A percentile compares a stretch with the other conserved stretches of the same genome.
These are phyloP conservation scores for Linnemannia hyalina DNA, from an alignment of 192 early-diverging fungal species.

Conservation along the genomic window DNA sequence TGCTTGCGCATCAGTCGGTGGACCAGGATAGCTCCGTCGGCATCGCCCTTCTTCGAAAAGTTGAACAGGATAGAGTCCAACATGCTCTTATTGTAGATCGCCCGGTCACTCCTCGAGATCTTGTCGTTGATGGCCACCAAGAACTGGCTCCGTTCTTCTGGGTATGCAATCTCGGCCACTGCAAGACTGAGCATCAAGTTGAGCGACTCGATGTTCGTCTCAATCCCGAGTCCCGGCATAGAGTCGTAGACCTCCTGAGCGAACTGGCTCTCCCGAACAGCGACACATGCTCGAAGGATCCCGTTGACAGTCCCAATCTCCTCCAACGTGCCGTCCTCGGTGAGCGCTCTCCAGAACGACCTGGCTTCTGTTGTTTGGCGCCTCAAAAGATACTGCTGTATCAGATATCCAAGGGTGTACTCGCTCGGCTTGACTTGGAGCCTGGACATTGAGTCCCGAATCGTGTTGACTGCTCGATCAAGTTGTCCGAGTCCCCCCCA, in stretches of 20 bases:
- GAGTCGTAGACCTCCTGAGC: constrained; percentile 40
- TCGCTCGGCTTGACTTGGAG: constrained; percentile 29
- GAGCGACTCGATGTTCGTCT: constrained; percentile 29
- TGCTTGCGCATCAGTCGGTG: constrained; percentile 26
- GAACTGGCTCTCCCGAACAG: constrained; percentile 21
- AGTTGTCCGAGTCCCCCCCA: constrained; percentile 39
- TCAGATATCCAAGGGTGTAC: constrained; percentile 43
- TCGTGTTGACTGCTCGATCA: constrained; percentile 27
- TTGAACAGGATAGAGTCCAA: constrained; percentile 34
- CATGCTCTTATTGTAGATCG: constrained; percentile 26
- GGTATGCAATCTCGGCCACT: constrained; percentile 21
- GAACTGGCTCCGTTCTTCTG: constrained; percentile 26
- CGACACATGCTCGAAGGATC: constrained; percentile 40
- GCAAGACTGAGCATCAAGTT: constrained; percentile 51
- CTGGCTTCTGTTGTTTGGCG: not conserved
- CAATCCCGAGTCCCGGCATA: constrained; percentile 15
- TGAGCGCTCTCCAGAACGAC: constrained; percentile 20
- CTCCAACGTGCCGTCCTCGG: not conserved
- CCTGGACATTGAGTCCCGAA: not conserved
- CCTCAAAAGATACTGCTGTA: constrained; percentile 24
- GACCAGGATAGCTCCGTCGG: constrained; percentile 30
- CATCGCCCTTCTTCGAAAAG: constrained; percentile 51
- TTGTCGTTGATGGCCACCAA: constrained; percentile 21
- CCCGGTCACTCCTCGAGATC: constrained; percentile 11
- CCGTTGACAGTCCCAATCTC: constrained; percentile 34